Conservation (phyloP, 108 stramenopile genomes). For the Epithemia pelagica region DNA sequence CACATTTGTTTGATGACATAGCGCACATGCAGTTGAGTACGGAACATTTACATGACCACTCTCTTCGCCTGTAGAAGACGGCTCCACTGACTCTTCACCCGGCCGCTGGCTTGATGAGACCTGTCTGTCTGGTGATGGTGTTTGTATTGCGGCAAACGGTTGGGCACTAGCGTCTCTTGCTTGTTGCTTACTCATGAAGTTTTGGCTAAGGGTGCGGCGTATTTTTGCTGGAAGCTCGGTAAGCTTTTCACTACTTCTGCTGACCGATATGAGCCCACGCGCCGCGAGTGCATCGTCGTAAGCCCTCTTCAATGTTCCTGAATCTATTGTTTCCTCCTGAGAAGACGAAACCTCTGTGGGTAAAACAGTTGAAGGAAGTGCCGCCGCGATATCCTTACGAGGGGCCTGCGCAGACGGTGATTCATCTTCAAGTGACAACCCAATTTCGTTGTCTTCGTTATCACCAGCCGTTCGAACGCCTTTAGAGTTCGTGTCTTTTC, state of each 20-base stretch:
- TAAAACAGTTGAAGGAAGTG: conserved; percentile 18
- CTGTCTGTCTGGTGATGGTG: conserved; percentile 1
- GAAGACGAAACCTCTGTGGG: conserved; percentile 13
- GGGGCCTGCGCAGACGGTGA: conserved; percentile 35
- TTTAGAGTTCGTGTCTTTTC: conserved; percentile 14
- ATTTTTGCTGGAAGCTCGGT: conserved; percentile 86
- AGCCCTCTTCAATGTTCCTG: conserved; percentile 70
- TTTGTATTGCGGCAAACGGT: conserved; percentile 7
- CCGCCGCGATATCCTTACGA: conserved; percentile 11
- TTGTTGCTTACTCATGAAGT: conserved; percentile 67
- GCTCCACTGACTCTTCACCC: conserved; percentile 11
- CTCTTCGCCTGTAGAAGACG: conserved; percentile 3
- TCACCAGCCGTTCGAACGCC: conserved; percentile 55
- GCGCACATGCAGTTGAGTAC: conserved; percentile 62
- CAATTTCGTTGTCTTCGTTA: conserved; percentile 86
- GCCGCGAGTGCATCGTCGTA: conserved; percentile 89
- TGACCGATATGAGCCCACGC: conserved; percentile 79
- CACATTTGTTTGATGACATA: conserved; percentile 62
- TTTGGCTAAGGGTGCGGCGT: conserved; percentile 78
- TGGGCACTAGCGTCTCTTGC: conserved; percentile 4
- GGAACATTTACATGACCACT: conserved; percentile 68
- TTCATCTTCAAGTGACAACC: conserved; percentile 83
- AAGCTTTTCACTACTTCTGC: conserved; percentile 74
- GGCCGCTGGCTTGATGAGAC: not conserved
- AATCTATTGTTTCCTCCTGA: conserved; percentile 17